Conservation (phyloP, 257 asterid species). For the Penstemon newberryi region DNA sequence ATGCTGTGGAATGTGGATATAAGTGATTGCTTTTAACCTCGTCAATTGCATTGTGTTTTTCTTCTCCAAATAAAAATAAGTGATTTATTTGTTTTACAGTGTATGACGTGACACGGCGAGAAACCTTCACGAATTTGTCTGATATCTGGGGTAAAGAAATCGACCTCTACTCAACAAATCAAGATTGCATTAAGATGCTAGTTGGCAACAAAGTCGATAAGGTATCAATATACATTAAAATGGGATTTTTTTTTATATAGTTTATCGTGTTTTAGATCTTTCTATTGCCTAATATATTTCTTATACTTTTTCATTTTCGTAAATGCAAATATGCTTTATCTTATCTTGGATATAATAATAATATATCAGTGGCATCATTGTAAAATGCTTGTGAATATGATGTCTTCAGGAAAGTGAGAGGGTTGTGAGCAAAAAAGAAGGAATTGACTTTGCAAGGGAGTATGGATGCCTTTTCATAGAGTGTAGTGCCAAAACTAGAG, state of each 20-base stretch:
- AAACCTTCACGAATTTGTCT: slow-evolving; percentile 80
- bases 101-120: slow-evolving; percentile 87
- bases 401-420: slow-evolving; percentile 72
- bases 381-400: not conserved
- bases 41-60: slow-evolving; percentile 12
- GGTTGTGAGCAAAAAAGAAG: slow-evolving; percentile 88
- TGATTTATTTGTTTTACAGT: slow-evolving; percentile 42
- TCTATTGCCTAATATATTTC: no score
- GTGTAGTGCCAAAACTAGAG: slow-evolving; percentile 93
- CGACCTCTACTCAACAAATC: slow-evolving; percentile 82
- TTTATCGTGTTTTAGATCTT: not conserved
- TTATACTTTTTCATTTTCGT: slow-evolving; percentile 1
- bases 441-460: slow-evolving; percentile 82
- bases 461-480: slow-evolving; percentile 91
- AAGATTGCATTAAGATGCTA: slow-evolving; percentile 92
- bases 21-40: slow-evolving; percentile 7
- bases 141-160: slow-evolving; percentile 94
- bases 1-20: no score
- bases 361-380: not conserved
- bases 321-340: not conserved
- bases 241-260: slow-evolving; percentile 1
- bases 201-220: slow-evolving; percentile 95
- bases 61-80: slow-evolving; percentile 1
- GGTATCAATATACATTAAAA: slow-evolving; percentile 41
- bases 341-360: not conserved